Percentiles rank a stretch among this genome's conserved stretches.
Evolutionary conservation across 2,329 filamentous ascomycete genomes (phyloP).

Genomic region (Ophiocordyceps unilateralis): DNA sequence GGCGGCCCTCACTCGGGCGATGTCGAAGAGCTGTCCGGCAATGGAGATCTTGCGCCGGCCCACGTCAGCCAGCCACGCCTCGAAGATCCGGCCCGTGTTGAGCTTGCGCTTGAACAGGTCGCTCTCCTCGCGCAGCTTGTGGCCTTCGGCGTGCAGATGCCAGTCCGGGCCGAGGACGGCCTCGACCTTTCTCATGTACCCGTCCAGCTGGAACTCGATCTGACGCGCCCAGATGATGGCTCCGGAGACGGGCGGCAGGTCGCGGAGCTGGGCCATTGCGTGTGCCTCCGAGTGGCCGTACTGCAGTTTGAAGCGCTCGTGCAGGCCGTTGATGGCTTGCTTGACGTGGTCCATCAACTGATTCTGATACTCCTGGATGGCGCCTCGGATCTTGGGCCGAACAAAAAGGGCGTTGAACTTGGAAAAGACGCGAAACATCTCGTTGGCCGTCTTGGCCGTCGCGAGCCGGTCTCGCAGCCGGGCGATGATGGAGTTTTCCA

Average conservation of each 20-base stretch:
- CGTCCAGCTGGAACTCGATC: slow-evolving; percentile 88
- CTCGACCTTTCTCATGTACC: slow-evolving; percentile 98
- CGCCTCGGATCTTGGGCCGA: slow-evolving; percentile 94
- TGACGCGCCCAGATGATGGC: slow-evolving; percentile 96
- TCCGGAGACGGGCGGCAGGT: slow-evolving; percentile 87
- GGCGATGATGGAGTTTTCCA: slow-evolving; percentile 98
- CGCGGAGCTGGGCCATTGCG: slow-evolving; percentile 92
- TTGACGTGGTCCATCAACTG: slow-evolving; percentile 98
- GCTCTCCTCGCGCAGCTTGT: slow-evolving; percentile 83
- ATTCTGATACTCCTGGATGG: slow-evolving; percentile 94
- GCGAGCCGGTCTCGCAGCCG: slow-evolving; percentile 80
- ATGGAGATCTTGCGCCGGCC: slow-evolving; percentile 80
- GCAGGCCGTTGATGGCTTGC: slow-evolving; percentile 78
- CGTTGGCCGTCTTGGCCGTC: slow-evolving; percentile 90
- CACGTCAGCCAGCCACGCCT: slow-evolving; percentile 88
- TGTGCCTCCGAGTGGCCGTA: slow-evolving; percentile 97
- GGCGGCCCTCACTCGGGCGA: slow-evolving; percentile 73
- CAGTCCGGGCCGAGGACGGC: slow-evolving; percentile 90
- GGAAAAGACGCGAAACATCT: slow-evolving; percentile 99
- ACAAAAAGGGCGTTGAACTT: slow-evolving; percentile 99
- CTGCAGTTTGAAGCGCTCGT: slow-evolving; percentile 96
- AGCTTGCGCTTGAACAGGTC: slow-evolving; percentile 92
- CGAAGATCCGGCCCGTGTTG: slow-evolving; percentile 82
- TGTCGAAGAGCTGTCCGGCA: slow-evolving; percentile 78
- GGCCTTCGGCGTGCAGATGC: slow-evolving; percentile 85